A percentile compares a stretch with the other conserved stretches of the same genome.
Evolutionary conservation across 1,284 basidiomycete genomes (phyloP).

Genomic region (Ganoderma sinense): DNA sequence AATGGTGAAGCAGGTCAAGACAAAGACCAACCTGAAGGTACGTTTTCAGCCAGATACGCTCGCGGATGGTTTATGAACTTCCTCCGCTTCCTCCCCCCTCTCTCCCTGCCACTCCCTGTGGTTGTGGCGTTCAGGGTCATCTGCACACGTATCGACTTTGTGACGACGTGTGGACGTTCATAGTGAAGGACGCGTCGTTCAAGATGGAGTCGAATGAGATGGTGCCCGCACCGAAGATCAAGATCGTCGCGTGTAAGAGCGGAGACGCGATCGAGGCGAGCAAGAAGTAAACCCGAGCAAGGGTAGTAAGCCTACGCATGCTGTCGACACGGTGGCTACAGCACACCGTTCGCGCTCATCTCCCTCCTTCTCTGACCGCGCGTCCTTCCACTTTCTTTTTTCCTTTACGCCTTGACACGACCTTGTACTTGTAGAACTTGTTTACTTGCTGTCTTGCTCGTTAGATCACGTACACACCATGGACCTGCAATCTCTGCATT

Average conservation of each 20-base stretch:
- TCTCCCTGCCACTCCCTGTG: conserved; percentile 1
- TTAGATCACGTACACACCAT: neutral
- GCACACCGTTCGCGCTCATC: neutral
- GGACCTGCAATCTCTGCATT: neutral
- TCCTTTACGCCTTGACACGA: neutral
- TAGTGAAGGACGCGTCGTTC: conserved; percentile 90
- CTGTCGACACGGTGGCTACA: neutral
- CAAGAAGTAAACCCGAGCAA: conserved; percentile 62
- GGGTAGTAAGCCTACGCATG: neutral
- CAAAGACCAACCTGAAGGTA: conserved; percentile 91
- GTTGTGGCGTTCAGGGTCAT: conserved; percentile 68
- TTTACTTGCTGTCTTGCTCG: neutral
- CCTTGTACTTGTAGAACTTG: neutral
- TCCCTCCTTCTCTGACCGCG: neutral
- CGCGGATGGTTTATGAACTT: conserved; percentile 19
- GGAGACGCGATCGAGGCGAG: conserved; percentile 83
- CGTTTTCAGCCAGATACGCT: conserved; percentile 27
- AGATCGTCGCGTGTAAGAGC: conserved; percentile 96
- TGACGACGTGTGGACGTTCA: conserved; percentile 98
- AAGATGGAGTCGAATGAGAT: conserved; percentile 93
- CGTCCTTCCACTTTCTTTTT: neutral
- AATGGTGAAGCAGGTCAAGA: conserved; percentile 91
- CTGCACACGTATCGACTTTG: conserved; percentile 92
- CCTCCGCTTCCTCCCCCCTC: neutral
- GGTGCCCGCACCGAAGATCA: conserved; percentile 82